These are phyloP conservation scores for Oryza meyeriana DNA, from an alignment of 176 grass and related monocot genomes.

Conservation along the genomic window DNA sequence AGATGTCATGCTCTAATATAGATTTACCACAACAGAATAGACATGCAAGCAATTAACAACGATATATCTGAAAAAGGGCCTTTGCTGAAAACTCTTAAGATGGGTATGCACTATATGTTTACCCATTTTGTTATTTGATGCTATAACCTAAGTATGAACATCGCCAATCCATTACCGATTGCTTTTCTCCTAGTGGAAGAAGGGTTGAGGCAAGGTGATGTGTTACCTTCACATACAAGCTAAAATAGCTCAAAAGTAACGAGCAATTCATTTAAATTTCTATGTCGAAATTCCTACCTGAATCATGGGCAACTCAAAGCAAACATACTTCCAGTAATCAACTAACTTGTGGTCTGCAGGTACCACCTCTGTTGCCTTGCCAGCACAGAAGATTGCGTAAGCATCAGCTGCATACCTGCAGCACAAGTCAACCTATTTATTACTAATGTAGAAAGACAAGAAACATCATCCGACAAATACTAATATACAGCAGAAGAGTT, in stretches of 20 bases:
- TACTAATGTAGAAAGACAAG: not conserved
- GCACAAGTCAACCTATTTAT: not conserved
- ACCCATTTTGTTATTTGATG: not conserved
- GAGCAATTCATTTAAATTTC: not conserved
- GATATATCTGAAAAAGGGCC: not conserved
- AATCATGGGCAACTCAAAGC: conserved; percentile 15
- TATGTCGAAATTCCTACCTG: conserved; percentile 20
- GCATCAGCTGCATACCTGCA: conserved; percentile 85
- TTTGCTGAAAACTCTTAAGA: conserved; percentile 4
- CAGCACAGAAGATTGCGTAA: conserved; percentile 75
- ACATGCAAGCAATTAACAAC: not conserved
- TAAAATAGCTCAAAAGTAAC: conserved; percentile 17
- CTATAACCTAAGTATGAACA: not conserved
- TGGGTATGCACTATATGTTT: not conserved
- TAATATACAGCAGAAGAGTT: not conserved
- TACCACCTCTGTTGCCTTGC: conserved; percentile 46
- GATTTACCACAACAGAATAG: not conserved
- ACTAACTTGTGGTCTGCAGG: conserved; percentile 73
- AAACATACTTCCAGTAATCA: conserved; percentile 67
- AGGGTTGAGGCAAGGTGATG: not conserved
- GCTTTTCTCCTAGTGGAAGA: not conserved
- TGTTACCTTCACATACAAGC: not conserved
- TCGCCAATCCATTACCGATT: not conserved
- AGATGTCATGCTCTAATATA: not conserved
- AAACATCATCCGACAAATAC: not conserved